Base-by-base conservation (phyloP, 805 yeast genomes). In the Ogataea salicorniae region DNA sequence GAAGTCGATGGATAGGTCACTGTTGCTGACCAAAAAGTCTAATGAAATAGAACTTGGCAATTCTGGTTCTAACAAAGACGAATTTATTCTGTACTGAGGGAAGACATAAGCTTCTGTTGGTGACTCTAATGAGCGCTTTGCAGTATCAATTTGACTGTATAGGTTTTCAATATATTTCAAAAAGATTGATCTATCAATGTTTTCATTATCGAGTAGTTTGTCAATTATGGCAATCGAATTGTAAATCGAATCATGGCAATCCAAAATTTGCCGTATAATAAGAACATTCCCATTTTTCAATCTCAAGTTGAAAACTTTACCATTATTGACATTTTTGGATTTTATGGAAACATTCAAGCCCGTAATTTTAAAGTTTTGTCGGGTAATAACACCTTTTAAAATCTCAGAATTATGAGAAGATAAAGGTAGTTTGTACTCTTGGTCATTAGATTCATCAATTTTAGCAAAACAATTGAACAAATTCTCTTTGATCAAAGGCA, bases 1-100 rank as follows among this genome's bases (percentile, higher is more conserved):
- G 47, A 83, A 64, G 46, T 84, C 90, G 6, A 83, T 63, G 22
- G 83, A 72, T 4, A 84, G 60, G 56, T 85, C 90, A 18, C 83
- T 80, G 60, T 80, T 83, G 51, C 75, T 71, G 20, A 84, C 65
- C 46, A 76, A 77, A 26, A 83, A 55, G 56, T 85, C 92, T 38
- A 84, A 59, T 2, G 83, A 67, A 5, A 82, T 66, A 11, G 67
- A 63, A 2, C 67, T 59, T 14, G 80, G 77, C 41, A 81, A 56
- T 22, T 62, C 66, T 6, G 84, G 84, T 47, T 73, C 74, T 46
- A 76, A 76, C 18, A 50, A 40, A 2, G 47, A 41, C 2, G 71
- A 56, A 1, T 65, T 55, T 3, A 76, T 64, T 22, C 75, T 68
- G 56, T 80, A 75, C 26, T 66, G 60, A 1, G 92, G 92, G 58